phyloP scores from a whole-genome alignment of 768 basidiomycete genomes.

The Podaxis sp. region DNA sequence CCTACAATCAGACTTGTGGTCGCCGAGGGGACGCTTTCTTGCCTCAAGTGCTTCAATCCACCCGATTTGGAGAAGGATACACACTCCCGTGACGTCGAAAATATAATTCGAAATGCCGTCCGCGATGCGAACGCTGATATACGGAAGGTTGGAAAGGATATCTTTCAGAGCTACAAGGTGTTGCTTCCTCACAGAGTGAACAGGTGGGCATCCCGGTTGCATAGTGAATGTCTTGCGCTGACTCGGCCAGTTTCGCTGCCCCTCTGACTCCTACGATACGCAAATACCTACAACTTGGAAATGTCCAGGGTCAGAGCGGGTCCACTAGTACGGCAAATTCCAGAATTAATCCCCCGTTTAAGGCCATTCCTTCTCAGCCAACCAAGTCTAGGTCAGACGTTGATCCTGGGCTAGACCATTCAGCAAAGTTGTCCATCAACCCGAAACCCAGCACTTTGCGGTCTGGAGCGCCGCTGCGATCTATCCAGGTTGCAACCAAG shows the following conservation, averaged over 20 bases:
- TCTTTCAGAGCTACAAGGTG: constrained; percentile 76
- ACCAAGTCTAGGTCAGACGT: not conserved
- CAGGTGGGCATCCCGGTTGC: constrained; percentile 37
- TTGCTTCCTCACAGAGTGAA: constrained; percentile 68
- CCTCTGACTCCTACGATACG: constrained; percentile 75
- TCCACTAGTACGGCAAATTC: constrained; percentile 17
- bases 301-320: constrained; percentile 8
- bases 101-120: constrained; percentile 61
- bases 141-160: constrained; percentile 61
- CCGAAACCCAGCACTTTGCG: not conserved
- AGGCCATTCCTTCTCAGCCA: not conserved
- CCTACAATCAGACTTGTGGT: constrained; percentile 57
- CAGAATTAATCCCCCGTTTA: not conserved
- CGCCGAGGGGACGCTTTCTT: constrained; percentile 63
- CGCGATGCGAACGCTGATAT: constrained; percentile 77
- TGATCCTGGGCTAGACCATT: not conserved
- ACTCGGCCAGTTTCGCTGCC: constrained; percentile 54
- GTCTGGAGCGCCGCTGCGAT: not conserved
- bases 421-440: not conserved
- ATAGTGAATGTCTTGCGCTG: not conserved
- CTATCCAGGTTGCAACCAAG: not conserved
- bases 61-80: constrained; percentile 73
- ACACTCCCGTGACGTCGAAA: constrained; percentile 65
- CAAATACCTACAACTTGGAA: constrained; percentile 69
- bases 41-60: constrained; percentile 75